phyloP scores from a whole-genome alignment of 805 yeast species.

The Monosporozyma unispora region DNA sequence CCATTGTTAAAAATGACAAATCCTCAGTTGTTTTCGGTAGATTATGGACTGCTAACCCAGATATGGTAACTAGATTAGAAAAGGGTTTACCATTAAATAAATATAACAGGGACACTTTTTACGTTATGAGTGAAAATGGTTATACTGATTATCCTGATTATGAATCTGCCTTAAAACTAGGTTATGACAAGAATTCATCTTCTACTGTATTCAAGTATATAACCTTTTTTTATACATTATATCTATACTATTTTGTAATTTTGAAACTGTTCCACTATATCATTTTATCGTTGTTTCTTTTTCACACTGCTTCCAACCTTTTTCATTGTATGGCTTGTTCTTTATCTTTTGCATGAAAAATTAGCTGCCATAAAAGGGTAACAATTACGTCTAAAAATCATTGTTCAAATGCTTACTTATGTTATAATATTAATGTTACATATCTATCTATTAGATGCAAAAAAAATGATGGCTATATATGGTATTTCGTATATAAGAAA shows the following conservation, averaged over 20 bases:
- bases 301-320: too few species aligned
- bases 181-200: background rate
- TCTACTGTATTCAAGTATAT: too few species aligned
- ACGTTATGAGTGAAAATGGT: conserved; percentile 30
- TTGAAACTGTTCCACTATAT: too few species aligned
- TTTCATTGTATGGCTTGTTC: too few species aligned
- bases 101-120: conserved; percentile 43
- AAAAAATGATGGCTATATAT: background rate
- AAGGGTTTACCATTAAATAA: conserved; percentile 7
- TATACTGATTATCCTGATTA: conserved; percentile 35
- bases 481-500: background rate
- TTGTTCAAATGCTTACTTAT: too few species aligned
- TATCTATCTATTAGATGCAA: background rate
- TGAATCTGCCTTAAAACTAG: conserved; percentile 11
- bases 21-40: conserved; percentile 40
- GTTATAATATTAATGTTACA: background rate
- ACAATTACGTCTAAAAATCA: too few species aligned
- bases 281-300: too few species aligned
- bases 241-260: too few species aligned
- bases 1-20: background rate
- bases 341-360: too few species aligned
- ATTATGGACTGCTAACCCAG: conserved; percentile 45
- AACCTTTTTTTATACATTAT: too few species aligned
- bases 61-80: conserved; percentile 37
- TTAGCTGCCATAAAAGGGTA: too few species aligned